Base-by-base conservation (phyloP, 768 basidiomycete species). In the Termitomyces sp. region DNA sequence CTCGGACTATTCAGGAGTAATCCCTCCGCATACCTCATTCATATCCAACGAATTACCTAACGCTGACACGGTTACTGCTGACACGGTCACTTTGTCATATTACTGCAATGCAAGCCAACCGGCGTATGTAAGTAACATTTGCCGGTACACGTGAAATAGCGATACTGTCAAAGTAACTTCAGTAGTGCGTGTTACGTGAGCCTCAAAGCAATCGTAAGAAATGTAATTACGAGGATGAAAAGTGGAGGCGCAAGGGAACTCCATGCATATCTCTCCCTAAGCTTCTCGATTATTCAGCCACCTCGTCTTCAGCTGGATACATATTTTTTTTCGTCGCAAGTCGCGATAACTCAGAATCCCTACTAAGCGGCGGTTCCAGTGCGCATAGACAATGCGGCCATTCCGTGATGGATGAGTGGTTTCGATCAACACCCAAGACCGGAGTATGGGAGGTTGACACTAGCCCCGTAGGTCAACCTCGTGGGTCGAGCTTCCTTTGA, bases 401-500 rank as follows among this genome's bases (percentile, higher is more conserved):
- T 36, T 22, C n/a, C 49, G 31, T 34, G 34, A 26, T 7, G 33
- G 33, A 20, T 49, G 31, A 15, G 20, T 29, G 22, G 15, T 34
- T 36, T 34, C 49, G 22, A 50, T 50, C 22, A 20, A 33, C 13
- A 49, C 29, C 47, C 12, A 48, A 31, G 47, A 13, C 22, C 20
- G 3, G 22, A 20, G 20, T 13, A 48, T 48, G 7, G 48, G 20
- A 29, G 49, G 33, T 20, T 49, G 31, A 49, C 48, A 8, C 13
- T 41, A 24, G 13, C 28, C 51, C 28, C 13, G 7, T 56, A 3
- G 16, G 4, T 26, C 37, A 34, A 22, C 47, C 49, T 29, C 54
- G 54, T 55, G 53, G 37, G 6, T 44, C 55, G 55, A 5, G 24
- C 36, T 60, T 55, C 34, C 31, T 59, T 26, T 26, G 13, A 34